Percentiles rank a stretch among this genome's conserved stretches.
These are phyloP conservation scores for Rhizoctonia solani DNA, from an alignment of 1,284 basidiomycete species.

Conservation along the genomic window DNA sequence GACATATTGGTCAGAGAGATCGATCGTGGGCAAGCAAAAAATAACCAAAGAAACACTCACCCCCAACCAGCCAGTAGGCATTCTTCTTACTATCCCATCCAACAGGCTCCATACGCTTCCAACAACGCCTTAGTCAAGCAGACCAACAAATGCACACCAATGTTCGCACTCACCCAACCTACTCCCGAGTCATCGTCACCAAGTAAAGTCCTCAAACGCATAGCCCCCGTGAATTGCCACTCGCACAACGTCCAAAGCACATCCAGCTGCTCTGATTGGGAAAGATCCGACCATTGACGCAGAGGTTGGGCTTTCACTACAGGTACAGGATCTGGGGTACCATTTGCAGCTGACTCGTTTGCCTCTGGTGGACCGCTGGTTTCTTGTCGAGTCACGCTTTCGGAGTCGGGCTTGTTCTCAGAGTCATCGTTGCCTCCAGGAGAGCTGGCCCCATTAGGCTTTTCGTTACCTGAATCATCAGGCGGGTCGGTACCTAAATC, in stretches of 20 bases:
- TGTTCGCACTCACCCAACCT: conserved; percentile 62
- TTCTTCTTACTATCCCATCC: conserved; percentile 82
- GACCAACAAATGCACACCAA: background rate
- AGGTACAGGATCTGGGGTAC: background rate
- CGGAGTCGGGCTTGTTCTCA: background rate
- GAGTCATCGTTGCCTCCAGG: background rate
- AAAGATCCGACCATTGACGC: conserved; percentile 65
- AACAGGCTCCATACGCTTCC: conserved; percentile 81
- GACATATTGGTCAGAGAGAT: conserved; percentile 22
- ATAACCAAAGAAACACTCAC: conserved; percentile 45
- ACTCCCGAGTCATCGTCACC: conserved; percentile 75
- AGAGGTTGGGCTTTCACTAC: conserved; percentile 1
- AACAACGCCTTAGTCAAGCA: conserved; percentile 34
- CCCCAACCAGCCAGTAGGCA: conserved; percentile 87
- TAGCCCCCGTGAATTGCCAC: conserved; percentile 80
- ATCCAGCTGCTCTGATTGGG: conserved; percentile 76
- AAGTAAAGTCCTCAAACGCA: conserved; percentile 68
- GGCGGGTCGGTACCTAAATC: background rate
- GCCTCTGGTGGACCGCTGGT: background rate
- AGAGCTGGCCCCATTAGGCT: conserved; percentile 43
- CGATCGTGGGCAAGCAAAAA: background rate
- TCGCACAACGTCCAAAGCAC: conserved; percentile 71
- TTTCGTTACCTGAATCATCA: conserved; percentile 26
- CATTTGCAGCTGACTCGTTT: background rate
- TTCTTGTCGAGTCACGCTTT: background rate